Conservation (phyloP, 768 basidiomycete genomes). For the Cyclocybe cylindracea region DNA sequence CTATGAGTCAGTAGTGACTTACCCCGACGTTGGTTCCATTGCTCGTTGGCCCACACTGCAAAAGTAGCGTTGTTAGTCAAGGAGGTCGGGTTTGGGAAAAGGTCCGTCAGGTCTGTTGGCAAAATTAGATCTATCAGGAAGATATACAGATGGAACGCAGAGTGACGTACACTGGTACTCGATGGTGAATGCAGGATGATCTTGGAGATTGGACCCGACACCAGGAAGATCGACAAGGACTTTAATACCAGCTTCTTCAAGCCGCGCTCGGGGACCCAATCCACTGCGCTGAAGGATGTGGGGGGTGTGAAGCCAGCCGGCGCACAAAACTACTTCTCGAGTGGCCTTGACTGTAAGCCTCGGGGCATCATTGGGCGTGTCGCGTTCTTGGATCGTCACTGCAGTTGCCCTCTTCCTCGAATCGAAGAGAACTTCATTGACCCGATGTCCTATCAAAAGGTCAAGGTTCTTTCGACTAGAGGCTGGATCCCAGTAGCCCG, state of each 20-base stretch:
- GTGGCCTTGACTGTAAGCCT: conserved; percentile 4
- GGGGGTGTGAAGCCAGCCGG: conserved; percentile 13
- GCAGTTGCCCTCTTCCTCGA: conserved; percentile 1
- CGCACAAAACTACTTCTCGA: conserved; percentile 7
- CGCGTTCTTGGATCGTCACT: conserved; percentile 1
- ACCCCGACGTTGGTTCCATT: too few species aligned
- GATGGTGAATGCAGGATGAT: conserved; percentile 1
- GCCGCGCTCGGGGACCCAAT: conserved; percentile 3
- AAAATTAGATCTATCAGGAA: too few species aligned
- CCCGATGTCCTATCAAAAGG: conserved; percentile 8
- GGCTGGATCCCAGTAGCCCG: conserved; percentile 9
- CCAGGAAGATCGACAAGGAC: conserved; percentile 12
- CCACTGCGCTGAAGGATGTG: conserved; percentile 13
- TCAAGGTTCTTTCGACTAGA: conserved; percentile 4
- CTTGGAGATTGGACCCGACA: conserved; percentile 7
- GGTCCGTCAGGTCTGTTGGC: too few species aligned
- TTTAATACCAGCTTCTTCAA: conserved; percentile 5
- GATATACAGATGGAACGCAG: too few species aligned
- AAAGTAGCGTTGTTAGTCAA: too few species aligned
- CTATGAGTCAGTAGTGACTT: too few species aligned
- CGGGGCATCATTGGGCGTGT: background rate
- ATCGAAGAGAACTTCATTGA: conserved; percentile 9
- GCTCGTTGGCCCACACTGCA: too few species aligned
- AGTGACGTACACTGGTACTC: conserved; percentile 1
- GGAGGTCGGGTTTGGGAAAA: too few species aligned